phyloP scores from a whole-genome alignment of 2,329 filamentous ascomycete genomes.

The Zymoseptoria tritici region DNA sequence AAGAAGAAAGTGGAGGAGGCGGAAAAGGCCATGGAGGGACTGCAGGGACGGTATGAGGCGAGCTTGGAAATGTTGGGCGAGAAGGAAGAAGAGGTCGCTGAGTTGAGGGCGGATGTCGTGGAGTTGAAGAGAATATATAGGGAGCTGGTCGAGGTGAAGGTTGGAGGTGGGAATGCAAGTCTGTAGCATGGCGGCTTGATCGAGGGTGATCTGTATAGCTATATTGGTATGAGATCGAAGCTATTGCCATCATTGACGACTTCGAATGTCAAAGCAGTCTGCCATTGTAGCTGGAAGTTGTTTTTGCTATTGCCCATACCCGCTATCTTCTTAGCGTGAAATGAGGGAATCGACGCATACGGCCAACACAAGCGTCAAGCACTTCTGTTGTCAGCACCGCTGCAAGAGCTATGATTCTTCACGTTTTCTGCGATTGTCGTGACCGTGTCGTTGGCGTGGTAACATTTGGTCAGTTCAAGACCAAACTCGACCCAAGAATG shows the following conservation, averaged over 20 bases:
- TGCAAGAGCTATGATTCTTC: too few species aligned
- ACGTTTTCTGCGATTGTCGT: too few species aligned
- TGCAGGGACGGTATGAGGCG: slow-evolving; percentile 77
- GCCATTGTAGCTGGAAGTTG: too few species aligned
- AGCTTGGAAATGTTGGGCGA: slow-evolving; percentile 92
- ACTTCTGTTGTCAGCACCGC: too few species aligned
- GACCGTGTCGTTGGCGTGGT: too few species aligned
- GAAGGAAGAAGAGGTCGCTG: slow-evolving; percentile 91
- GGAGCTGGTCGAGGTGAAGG: slow-evolving; percentile 64
- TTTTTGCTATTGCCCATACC: not conserved
- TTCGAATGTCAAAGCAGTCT: not conserved
- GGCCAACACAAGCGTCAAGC: too few species aligned
- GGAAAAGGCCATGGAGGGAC: slow-evolving; percentile 58
- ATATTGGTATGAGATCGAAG: not conserved
- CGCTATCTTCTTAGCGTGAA: not conserved
- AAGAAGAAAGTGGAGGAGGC: slow-evolving; percentile 59
- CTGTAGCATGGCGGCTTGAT: not conserved
- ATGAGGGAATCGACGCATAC: not conserved
- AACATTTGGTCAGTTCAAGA: too few species aligned
- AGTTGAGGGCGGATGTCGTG: slow-evolving; percentile 77
- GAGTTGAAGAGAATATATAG: slow-evolving; percentile 96
- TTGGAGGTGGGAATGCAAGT: slow-evolving; percentile 9
- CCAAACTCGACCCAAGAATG: too few species aligned
- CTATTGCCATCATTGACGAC: not conserved
- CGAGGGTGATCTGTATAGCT: too few species aligned